Evolutionary conservation across 2,329 filamentous ascomycete species (phyloP).

Genomic region (Colletotrichum tanaceti): DNA sequence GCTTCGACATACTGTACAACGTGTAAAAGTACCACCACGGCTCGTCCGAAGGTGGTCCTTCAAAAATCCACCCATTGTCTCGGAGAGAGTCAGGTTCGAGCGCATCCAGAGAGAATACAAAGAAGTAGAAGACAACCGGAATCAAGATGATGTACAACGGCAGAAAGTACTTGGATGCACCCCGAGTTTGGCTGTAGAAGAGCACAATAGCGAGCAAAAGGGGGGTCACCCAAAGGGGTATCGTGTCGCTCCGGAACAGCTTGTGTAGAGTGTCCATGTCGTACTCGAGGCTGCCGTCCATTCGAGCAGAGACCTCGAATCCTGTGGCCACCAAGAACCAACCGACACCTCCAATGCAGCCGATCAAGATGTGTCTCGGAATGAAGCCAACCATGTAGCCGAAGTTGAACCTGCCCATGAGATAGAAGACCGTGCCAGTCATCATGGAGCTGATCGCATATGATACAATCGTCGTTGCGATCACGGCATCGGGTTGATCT

Average conservation of each 20-base stretch:
- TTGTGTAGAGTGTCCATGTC: conserved; percentile 79
- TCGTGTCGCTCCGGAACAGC: conserved; percentile 77
- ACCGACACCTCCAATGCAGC: conserved; percentile 96
- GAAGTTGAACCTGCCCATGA: conserved; percentile 87
- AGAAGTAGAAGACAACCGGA: conserved; percentile 80
- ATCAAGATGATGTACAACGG: conserved; percentile 87
- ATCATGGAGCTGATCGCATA: conserved; percentile 92
- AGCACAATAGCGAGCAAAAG: conserved; percentile 80
- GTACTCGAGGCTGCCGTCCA: conserved; percentile 88
- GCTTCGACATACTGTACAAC: conserved; percentile 79
- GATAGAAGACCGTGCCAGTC: conserved; percentile 90
- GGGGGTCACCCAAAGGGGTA: conserved; percentile 86
- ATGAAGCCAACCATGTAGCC: conserved; percentile 97
- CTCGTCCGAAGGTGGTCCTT: conserved; percentile 83
- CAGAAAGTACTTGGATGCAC: conserved; percentile 85
- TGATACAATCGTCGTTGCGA: conserved; percentile 92
- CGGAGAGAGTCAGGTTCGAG: conserved; percentile 76
- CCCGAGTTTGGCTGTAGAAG: conserved; percentile 79
- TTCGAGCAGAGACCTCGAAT: conserved; percentile 89
- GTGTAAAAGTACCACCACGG: conserved; percentile 99
- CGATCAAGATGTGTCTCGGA: conserved; percentile 93
- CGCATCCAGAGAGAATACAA: conserved; percentile 75
- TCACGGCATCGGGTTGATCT: conserved; percentile 84
- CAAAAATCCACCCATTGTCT: conserved; percentile 87
- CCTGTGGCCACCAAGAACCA: conserved; percentile 94